phyloP scores from a whole-genome alignment of 2,329 filamentous ascomycete genomes.

The Cephalotrichum gorgonifer region DNA sequence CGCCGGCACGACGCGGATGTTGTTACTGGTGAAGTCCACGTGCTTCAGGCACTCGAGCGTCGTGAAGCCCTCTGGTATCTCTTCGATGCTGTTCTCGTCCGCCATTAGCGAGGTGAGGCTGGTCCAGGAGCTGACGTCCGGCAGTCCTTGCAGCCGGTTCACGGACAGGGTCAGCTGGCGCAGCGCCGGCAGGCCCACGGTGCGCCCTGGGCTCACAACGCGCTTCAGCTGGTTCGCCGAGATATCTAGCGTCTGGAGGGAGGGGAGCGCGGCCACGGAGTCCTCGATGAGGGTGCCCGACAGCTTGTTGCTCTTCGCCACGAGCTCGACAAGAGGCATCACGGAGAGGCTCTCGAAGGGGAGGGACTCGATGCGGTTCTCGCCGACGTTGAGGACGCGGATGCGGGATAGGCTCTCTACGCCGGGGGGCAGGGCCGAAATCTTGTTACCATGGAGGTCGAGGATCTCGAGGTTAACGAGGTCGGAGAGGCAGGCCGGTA shows the following conservation, averaged over 20 bases:
- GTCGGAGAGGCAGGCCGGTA: conserved; percentile 52
- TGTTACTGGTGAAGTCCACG: conserved; percentile 78
- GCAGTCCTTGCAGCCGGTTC: conserved; percentile 67
- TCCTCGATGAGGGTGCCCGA: conserved; percentile 60
- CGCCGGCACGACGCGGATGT: conserved; percentile 65
- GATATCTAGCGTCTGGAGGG: conserved; percentile 67
- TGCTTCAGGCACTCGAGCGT: conserved; percentile 58
- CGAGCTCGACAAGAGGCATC: conserved; percentile 63
- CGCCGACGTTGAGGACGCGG: conserved; percentile 66
- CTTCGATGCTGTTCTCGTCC: conserved; percentile 70
- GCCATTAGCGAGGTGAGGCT: conserved; percentile 63
- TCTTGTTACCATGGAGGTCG: conserved; percentile 71
- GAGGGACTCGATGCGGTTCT: conserved; percentile 64
- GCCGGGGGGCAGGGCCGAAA: conserved; percentile 59
- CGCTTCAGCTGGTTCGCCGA: conserved; percentile 63
- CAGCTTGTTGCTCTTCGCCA: conserved; percentile 69
- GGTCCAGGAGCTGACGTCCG: conserved; percentile 64
- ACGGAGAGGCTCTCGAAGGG: conserved; percentile 59
- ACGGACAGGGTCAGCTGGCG: conserved; percentile 67
- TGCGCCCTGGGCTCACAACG: conserved; percentile 30
- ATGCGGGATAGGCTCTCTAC: conserved; percentile 59
- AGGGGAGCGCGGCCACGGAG: conserved; percentile 44
- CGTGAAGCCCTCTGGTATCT: conserved; percentile 68
- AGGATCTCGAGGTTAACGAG: conserved; percentile 66
- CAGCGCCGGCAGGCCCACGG: conserved; percentile 58